Percentiles rank a stretch among this genome's conserved stretches.
These are phyloP conservation scores for Ophiostoma pallidulum DNA, from an alignment of 2,329 filamentous ascomycete species.

Conservation along the genomic window DNA sequence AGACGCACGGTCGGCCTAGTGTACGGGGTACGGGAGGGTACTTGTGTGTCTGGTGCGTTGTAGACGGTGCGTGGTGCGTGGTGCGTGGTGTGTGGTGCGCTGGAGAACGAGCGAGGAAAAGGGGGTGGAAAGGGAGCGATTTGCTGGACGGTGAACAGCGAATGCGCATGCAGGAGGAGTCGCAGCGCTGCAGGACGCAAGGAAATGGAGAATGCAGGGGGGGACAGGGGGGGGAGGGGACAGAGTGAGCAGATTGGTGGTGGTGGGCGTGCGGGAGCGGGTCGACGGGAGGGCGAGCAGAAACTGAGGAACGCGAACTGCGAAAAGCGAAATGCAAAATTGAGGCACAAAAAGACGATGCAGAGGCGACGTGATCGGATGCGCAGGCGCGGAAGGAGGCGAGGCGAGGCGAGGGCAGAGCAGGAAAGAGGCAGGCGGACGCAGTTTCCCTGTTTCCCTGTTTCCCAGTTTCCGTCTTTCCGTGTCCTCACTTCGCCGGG, in stretches of 20 bases:
- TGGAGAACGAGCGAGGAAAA: background rate
- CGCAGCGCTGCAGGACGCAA: conserved; percentile 13
- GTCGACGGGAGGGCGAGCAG: background rate
- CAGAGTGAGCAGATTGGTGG: background rate
- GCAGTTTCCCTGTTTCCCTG: background rate
- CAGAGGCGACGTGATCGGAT: conserved; percentile 3
- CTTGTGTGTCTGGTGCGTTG: background rate
- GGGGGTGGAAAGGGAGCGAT: background rate
- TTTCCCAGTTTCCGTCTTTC: too few relatives aligned
- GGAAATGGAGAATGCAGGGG: conserved; percentile 14
- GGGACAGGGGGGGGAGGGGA: background rate
- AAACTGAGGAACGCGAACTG: background rate
- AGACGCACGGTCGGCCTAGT: background rate
- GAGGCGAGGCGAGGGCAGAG: background rate
- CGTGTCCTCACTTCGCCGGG: too few relatives aligned
- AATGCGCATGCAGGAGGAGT: conserved; percentile 14
- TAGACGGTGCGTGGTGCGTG: background rate
- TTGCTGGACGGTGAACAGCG: background rate
- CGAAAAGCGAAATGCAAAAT: background rate
- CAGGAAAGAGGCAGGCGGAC: background rate
- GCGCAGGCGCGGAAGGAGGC: background rate
- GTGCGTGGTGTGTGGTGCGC: background rate
- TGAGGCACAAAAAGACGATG: background rate
- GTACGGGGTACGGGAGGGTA: background rate
- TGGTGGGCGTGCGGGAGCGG: background rate